Base-by-base conservation (phyloP, 73 alveolate genomes). In the Stentor coeruleus region DNA sequence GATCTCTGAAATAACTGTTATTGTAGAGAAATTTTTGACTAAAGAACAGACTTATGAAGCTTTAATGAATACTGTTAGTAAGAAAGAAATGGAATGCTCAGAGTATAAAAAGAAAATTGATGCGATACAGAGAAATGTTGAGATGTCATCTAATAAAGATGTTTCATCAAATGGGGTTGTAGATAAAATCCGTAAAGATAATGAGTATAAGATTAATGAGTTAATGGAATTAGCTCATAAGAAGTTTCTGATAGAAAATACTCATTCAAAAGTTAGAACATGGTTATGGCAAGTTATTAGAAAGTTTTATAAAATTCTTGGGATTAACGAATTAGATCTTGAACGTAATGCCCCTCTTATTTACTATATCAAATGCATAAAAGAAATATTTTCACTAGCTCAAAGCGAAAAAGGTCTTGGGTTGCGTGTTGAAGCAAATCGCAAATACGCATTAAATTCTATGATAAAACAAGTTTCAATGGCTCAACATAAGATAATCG, bases 31-130 rank as follows among this genome's bases (percentile, higher is more conserved):
- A 14, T 66, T 66, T 66, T 66, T 66, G 2, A 66, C 79, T 14
- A 66, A 66, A 31, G 79, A 66, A 31, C 79, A 66, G 39, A 66
- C 79, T 66, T 66, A 66, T 66, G 37, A 66, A 15, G n/a, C 79
- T 31, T 66, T 66, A 33, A 66, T 66, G 79, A 31, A 20, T 1
- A 31, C 79, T 66, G 79, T 66, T 31, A 66, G 37, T 66, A 20
- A 20, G 14, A 66, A 66, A 66, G 79, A 66, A 2, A 2, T 66
- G 0, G 79, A 66, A 33, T 66, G 79, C 79, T 20, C n/a, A 11
- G n/a, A 20, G n/a, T 66, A 66, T 66, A 66, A 31, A 33, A 20
- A 26, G 37, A 66, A 33, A 66, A 66, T 66, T 66, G 79, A 66
- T 2, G 41, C n/a, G 0, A 26, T 66, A 40, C 79, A 66, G 79